Percentiles rank a stretch among this genome's conserved stretches.
These are phyloP conservation scores for Leishmania lainsoni DNA, from an alignment of 208 protist species.

Conservation along the genomic window DNA sequence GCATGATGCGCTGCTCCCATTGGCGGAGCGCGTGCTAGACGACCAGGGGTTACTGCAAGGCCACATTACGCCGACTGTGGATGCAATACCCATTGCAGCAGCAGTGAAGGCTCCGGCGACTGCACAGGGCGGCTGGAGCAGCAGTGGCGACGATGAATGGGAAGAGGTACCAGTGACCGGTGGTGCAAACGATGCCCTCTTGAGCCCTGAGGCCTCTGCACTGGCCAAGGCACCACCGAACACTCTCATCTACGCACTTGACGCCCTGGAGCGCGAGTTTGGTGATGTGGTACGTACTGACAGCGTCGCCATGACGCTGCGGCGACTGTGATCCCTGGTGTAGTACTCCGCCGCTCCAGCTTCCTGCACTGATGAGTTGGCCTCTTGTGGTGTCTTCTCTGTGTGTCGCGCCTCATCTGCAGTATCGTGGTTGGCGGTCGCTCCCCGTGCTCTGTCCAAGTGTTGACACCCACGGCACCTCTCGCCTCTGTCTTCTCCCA, in stretches of 20 bases:
- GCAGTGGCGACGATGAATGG: constrained; percentile 11
- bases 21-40: constrained; percentile 29
- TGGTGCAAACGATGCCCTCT: too few species aligned
- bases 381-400: neutral
- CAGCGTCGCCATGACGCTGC: constrained; percentile 24
- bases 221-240: neutral
- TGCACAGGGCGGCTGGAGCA: constrained; percentile 11
- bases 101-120: neutral
- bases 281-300: constrained; percentile 14
- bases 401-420: neutral
- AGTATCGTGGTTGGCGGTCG: neutral
- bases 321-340: constrained; percentile 4
- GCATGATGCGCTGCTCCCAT: constrained; percentile 22
- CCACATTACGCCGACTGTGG: neutral
- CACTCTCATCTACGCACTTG: constrained; percentile 13
- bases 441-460: neutral
- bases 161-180: constrained; percentile 8
- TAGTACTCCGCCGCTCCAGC: neutral
- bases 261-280: constrained; percentile 17
- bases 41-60: constrained; percentile 10
- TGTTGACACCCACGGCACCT: neutral
- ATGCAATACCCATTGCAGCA: neutral
- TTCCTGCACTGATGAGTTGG: neutral
- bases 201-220: neutral
- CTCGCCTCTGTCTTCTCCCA: neutral